Percentiles rank a stretch among this genome's conserved stretches.
Evolutionary conservation across 805 yeast genomes (phyloP).

Genomic region (Candida piceae): DNA sequence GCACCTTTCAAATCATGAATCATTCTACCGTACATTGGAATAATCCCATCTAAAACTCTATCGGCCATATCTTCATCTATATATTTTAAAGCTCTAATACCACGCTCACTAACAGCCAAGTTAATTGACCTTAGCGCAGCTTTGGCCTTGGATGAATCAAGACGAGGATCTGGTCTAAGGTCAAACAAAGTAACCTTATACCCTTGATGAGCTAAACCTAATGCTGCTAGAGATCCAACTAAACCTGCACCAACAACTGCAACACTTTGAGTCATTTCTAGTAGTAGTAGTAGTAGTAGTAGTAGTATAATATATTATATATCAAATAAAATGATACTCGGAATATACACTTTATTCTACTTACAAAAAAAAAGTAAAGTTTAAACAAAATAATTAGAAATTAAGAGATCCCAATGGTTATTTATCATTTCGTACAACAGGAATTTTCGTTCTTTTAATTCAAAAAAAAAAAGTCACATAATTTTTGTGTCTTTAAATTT

Average conservation of each 20-base stretch:
- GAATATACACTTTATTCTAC: too few relatives aligned
- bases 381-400: too few relatives aligned
- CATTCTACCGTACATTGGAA: slow-evolving; percentile 91
- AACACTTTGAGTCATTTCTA: slow-evolving; percentile 28
- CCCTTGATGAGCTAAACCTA: slow-evolving; percentile 73
- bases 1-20: slow-evolving; percentile 65
- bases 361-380: too few relatives aligned
- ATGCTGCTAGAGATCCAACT: slow-evolving; percentile 80
- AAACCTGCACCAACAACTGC: slow-evolving; percentile 86
- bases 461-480: too few relatives aligned
- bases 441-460: too few relatives aligned
- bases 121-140: slow-evolving; percentile 63
- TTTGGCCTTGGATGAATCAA: slow-evolving; percentile 8
- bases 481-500: too few relatives aligned
- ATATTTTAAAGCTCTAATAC: slow-evolving; percentile 61
- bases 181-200: slow-evolving; percentile 70
- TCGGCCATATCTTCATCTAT: slow-evolving; percentile 58
- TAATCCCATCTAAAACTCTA: slow-evolving; percentile 51
- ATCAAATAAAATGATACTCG: too few relatives aligned
- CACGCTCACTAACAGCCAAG: slow-evolving; percentile 83
- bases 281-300: neutral
- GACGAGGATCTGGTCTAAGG: slow-evolving; percentile 62
- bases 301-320: too few relatives aligned
- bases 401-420: too few relatives aligned
- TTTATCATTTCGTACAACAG: too few relatives aligned